Conservation (phyloP, 345 rosid genomes). For the Isatis tinctoria region DNA sequence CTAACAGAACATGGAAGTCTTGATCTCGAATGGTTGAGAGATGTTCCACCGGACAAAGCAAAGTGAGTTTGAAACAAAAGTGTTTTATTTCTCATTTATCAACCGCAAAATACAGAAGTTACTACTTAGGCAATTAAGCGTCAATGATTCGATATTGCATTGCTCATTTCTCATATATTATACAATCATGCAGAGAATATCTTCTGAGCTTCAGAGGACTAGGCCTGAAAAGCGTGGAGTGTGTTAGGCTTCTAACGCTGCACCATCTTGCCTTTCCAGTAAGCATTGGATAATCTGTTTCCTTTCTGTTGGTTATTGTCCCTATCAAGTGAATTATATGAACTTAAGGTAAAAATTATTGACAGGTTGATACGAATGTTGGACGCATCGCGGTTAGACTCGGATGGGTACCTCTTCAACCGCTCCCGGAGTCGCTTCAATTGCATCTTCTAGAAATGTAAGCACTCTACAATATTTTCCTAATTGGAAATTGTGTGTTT, state of each 20-base stretch:
- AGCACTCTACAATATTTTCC: slow-evolving; percentile 15
- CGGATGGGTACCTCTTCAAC: slow-evolving; percentile 99
- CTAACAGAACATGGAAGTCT: slow-evolving; percentile 67
- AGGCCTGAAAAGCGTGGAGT: slow-evolving; percentile 96
- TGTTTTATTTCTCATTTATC: not conserved
- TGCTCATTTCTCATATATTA: slow-evolving; percentile 18
- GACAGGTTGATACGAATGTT: slow-evolving; percentile 98
- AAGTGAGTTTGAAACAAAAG: slow-evolving; percentile 54
- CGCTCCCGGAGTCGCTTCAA: slow-evolving; percentile 96
- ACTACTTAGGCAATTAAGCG: not conserved
- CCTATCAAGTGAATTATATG: slow-evolving; percentile 1
- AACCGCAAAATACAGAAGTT: not conserved
- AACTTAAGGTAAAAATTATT: slow-evolving; percentile 1
- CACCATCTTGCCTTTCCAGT: slow-evolving; percentile 99
- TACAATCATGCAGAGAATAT: slow-evolving; percentile 55
- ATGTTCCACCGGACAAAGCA: slow-evolving; percentile 86
- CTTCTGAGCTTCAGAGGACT: slow-evolving; percentile 79
- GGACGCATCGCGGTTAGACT: slow-evolving; percentile 96
- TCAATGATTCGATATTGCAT: not conserved
- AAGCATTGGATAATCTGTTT: slow-evolving; percentile 25
- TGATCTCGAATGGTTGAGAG: slow-evolving; percentile 96
- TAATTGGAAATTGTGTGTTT: not conserved
- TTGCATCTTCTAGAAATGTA: slow-evolving; percentile 93
- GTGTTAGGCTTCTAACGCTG: slow-evolving; percentile 92
- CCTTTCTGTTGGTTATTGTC: not conserved